A percentile compares a stretch with the other conserved stretches of the same genome.
phyloP scores from a whole-genome alignment of 805 yeast genomes.

The Jamesozyma piceae region DNA sequence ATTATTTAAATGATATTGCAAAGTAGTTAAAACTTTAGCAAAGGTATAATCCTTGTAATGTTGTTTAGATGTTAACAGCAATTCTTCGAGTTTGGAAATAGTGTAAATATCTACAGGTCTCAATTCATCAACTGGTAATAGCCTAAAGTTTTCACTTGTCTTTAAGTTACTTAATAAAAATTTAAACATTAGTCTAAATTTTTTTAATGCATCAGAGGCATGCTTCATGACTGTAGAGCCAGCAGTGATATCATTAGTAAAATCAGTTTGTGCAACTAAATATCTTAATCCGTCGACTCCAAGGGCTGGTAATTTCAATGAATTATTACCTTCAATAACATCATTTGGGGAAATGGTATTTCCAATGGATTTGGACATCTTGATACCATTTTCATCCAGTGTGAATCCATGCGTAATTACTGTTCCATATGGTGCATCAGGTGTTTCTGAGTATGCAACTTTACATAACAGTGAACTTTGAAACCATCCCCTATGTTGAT shows the following conservation, averaged over 20 bases:
- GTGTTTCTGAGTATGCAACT: constrained; percentile 37
- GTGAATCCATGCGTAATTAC: constrained; percentile 92
- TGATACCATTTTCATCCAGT: constrained; percentile 72
- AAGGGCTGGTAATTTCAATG: constrained; percentile 45
- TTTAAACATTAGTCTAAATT: constrained; percentile 70
- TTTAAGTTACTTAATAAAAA: constrained; percentile 72
- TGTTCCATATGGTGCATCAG: constrained; percentile 55
- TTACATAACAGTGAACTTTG: constrained; percentile 84
- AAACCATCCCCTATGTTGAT: constrained; percentile 98
- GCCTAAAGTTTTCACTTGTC: constrained; percentile 29
- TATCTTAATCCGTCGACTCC: constrained; percentile 89
- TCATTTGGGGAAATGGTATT: constrained; percentile 65
- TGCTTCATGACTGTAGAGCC: constrained; percentile 65
- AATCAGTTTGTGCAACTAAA: constrained; percentile 86
- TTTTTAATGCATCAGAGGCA: constrained; percentile 72
- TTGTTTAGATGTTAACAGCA: constrained; percentile 35
- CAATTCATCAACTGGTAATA: constrained; percentile 35
- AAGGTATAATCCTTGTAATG: constrained; percentile 55
- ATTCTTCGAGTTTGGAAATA: constrained; percentile 42
- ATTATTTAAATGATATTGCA: constrained; percentile 64
- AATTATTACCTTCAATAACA: constrained; percentile 52
- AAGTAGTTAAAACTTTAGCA: constrained; percentile 54
- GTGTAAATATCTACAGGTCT: constrained; percentile 52
- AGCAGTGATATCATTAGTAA: constrained; percentile 66
- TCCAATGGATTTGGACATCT: constrained; percentile 92